Percentiles rank a stretch among this genome's conserved stretches.
Conservation (phyloP, 768 basidiomycete species). For the Trametes cinnabarina region DNA sequence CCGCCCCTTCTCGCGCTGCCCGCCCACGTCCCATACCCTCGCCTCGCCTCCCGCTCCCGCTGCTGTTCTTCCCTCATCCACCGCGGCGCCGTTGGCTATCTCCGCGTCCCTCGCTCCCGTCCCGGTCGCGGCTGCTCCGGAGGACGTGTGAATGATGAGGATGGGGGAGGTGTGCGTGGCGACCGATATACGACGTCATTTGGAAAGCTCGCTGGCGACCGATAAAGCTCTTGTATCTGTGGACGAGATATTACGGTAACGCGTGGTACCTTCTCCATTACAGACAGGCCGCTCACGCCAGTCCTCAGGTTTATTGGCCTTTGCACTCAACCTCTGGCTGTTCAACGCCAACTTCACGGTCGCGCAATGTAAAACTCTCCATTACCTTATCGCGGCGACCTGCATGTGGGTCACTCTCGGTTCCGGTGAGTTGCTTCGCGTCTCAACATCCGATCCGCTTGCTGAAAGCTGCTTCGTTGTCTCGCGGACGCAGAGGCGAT, state of each 20-base stretch:
- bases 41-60: too few species aligned
- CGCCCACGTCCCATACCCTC: too few species aligned
- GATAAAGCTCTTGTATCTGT: constrained; percentile 5
- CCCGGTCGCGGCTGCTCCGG: too few species aligned
- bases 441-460: background rate
- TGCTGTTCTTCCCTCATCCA: too few species aligned
- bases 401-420: constrained; percentile 14
- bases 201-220: constrained; percentile 7
- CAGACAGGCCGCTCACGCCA: background rate
- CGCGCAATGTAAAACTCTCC: constrained; percentile 5
- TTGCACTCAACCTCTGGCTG: constrained; percentile 4
- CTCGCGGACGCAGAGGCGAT: background rate
- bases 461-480: background rate
- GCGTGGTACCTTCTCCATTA: background rate
- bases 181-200: constrained; percentile 7
- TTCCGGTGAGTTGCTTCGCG: background rate
- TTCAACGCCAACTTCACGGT: constrained; percentile 10
- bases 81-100: too few species aligned
- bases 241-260: constrained; percentile 13
- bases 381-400: constrained; percentile 5
- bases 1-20: too few species aligned
- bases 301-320: background rate
- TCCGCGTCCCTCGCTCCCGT: too few species aligned
- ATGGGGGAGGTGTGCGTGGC: too few species aligned
- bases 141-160: too few species aligned